Evolutionary conservation across 257 asterid species (phyloP).

Genomic region (Lithospermum erythrorhizon): DNA sequence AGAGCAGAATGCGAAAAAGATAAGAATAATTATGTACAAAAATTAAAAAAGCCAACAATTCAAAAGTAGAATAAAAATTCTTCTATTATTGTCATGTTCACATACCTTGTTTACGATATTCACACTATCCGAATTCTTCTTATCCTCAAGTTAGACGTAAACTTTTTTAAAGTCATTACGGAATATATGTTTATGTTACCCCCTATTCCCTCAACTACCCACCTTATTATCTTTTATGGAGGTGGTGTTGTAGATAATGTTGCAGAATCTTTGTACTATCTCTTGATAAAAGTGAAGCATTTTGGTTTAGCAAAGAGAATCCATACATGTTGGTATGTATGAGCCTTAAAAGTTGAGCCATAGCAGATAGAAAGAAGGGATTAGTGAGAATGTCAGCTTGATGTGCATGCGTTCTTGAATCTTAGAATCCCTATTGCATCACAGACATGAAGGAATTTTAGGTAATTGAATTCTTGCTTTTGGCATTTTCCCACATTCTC

Average conservation of each 20-base stretch:
- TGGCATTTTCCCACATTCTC: slow-evolving; percentile 37
- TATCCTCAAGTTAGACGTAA: too few relatives aligned
- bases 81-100: neutral
- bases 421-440: slow-evolving; percentile 12
- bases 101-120: too few relatives aligned
- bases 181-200: too few relatives aligned
- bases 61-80: too few relatives aligned
- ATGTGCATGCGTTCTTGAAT: slow-evolving; percentile 41
- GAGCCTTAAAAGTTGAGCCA: slow-evolving; percentile 39
- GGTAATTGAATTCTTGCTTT: slow-evolving; percentile 22
- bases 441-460: slow-evolving; percentile 25
- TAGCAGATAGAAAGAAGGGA: slow-evolving; percentile 4
- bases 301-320: slow-evolving; percentile 18
- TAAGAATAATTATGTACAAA: too few relatives aligned
- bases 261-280: slow-evolving; percentile 40
- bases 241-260: slow-evolving; percentile 8
- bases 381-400: slow-evolving; percentile 29
- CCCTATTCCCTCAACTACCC: neutral
- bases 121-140: too few relatives aligned
- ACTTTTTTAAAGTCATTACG: too few relatives aligned
- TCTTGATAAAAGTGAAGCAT: slow-evolving; percentile 30
- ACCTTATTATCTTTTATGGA: neutral
- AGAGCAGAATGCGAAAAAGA: too few relatives aligned
- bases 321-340: slow-evolving; percentile 9
- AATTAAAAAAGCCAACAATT: too few relatives aligned